Percentiles rank a stretch among this genome's conserved stretches.
Conservation (phyloP, 768 basidiomycete genomes). For the Coprinopsis strossmayeri region DNA sequence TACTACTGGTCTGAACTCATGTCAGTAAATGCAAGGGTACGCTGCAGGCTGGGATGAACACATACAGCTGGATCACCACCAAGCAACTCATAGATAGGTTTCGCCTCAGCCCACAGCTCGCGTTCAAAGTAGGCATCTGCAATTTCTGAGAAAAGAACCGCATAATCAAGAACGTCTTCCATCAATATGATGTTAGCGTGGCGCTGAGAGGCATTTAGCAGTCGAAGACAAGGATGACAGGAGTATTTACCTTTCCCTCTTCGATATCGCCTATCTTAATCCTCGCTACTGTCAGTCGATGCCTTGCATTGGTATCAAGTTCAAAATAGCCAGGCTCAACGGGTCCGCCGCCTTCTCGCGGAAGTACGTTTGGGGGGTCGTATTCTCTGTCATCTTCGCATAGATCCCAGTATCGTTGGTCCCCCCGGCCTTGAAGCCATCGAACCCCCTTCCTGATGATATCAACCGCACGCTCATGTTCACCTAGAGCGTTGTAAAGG, state of each 20-base stretch:
- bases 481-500: slow-evolving; percentile 64
- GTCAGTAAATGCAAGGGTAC: not conserved
- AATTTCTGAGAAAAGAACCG: slow-evolving; percentile 73
- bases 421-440: slow-evolving; percentile 84
- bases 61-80: slow-evolving; percentile 69
- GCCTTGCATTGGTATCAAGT: slow-evolving; percentile 72
- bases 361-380: slow-evolving; percentile 37
- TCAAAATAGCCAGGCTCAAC: slow-evolving; percentile 52
- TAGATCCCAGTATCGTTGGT: slow-evolving; percentile 74
- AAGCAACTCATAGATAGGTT: slow-evolving; percentile 73
- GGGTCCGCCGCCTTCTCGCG: slow-evolving; percentile 33
- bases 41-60: slow-evolving; percentile 6
- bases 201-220: slow-evolving; percentile 35
- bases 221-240: not conserved
- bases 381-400: slow-evolving; percentile 88
- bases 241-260: slow-evolving; percentile 69
- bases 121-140: slow-evolving; percentile 80
- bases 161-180: slow-evolving; percentile 72
- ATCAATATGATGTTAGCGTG: slow-evolving; percentile 70
- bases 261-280: slow-evolving; percentile 73
- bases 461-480: slow-evolving; percentile 61
- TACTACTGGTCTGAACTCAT: slow-evolving; percentile 55
- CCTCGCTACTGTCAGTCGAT: slow-evolving; percentile 77
- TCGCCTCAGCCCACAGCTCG: slow-evolving; percentile 71
- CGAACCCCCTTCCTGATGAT: slow-evolving; percentile 71